Evolutionary conservation across 768 basidiomycete genomes (phyloP), one percentile per base, ranked within the genome.

Genomic region (Paxillus ammoniavirescens): DNA sequence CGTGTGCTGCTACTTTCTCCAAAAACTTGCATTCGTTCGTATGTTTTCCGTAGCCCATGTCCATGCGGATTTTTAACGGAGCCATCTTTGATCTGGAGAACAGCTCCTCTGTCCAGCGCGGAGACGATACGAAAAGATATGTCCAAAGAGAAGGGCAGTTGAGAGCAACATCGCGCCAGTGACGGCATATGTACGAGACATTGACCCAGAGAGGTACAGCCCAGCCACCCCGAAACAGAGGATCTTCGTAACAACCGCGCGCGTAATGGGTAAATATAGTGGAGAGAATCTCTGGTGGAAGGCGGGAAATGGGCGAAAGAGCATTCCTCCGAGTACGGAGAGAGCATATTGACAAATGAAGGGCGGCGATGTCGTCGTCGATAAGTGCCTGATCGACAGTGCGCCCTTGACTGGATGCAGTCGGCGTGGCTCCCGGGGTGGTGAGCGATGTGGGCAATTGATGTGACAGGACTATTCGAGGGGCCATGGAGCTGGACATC

Each of bases 121-220:
- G 68, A 23, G 65, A 68, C 9, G 56, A 60, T 37, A 76, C 72
- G 2, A 70, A 60, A 21, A 72, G 64, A 42, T 60, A 62, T 21
- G 57, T 69, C 78, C 80, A 82, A 37, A 81, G 68, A 12, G 50
- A 59, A 1, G 77, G 72, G 49, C 69, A 73, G 42, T 59, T 68
- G 13, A 80, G 53, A 5, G 77, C 76, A 4, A 79, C 71, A 0
- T 70, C 56, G 23, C 79, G 74, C 77, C 78, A 80, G 47, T 75
- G 71, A 18, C 52, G 55, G 41, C 66, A 70, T 15, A 65, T 56
- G 49, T 63, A 49, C 8, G 68, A 64, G 26, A 68, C 49, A 4
- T 42, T 48, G 49, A 62, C 56, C 67, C 63, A 69, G 18, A 28
- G 23, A 41, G 65, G 67, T 44, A 56, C 15, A 18, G 6, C 8